phyloP scores from a whole-genome alignment of 164 flowering plant genomes.

The Echeveria elegans region DNA sequence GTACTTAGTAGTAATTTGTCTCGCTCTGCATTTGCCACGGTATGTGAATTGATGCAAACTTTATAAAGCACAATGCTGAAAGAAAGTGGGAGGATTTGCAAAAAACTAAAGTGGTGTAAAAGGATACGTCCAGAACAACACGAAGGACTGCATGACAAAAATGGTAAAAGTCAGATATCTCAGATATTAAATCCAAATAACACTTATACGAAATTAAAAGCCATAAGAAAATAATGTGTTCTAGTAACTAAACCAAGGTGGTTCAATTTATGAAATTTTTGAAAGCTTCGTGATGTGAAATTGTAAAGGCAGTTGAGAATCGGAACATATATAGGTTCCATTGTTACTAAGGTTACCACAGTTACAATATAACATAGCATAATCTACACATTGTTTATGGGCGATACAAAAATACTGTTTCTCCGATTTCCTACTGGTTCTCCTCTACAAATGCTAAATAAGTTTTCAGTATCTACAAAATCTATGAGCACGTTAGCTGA shows the following conservation, averaged over 20 bases:
- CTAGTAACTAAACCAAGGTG: neutral
- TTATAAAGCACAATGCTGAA: no score
- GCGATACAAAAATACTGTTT: neutral
- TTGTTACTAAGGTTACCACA: neutral
- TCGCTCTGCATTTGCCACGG: no score
- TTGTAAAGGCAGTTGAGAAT: neutral
- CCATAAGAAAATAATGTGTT: neutral
- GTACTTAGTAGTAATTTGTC: no score
- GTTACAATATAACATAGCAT: neutral
- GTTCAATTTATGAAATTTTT: neutral
- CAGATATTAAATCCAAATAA: neutral
- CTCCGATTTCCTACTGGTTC: neutral
- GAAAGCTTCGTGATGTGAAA: neutral
- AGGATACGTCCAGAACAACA: constrained; percentile 6
- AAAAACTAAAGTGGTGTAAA: neutral
- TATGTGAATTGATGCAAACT: no score
- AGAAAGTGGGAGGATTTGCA: no score
- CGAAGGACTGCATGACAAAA: neutral
- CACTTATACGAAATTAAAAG: neutral
- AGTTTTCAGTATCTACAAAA: neutral
- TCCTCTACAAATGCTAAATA: neutral
- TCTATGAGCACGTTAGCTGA: neutral
- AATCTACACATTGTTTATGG: neutral
- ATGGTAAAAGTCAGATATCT: neutral
- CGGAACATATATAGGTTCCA: no score